Evolutionary conservation across 2,329 filamentous ascomycete genomes (phyloP), one percentile per base, ranked within the genome.

Genomic region (Fusarium sp.): DNA sequence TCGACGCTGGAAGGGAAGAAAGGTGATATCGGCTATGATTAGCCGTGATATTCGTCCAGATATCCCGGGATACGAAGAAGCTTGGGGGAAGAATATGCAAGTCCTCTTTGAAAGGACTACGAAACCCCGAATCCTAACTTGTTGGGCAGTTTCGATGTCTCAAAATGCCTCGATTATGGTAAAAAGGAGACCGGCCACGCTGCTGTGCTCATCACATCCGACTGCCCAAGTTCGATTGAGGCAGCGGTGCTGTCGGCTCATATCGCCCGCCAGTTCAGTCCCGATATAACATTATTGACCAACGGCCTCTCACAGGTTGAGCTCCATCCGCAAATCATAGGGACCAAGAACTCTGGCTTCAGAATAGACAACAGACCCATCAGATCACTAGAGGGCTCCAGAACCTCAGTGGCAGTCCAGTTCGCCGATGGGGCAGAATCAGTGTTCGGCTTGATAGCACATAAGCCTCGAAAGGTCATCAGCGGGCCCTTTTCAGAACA

Each of bases 111-210:
- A 3, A 44, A 45, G 24, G 18, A 32, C 10, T 14, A 18, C 12
- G 1, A 20, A 9, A 6, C 5, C 1, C 4, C 12, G 3, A 24
- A 12, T 4, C 3, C 61, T 58, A 6, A 66, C 15, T 8, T 1
- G 0, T 13, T 4, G 0, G 10, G 1, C 1, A 68, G 66, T 9
- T 24, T 64, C 1, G 44, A 69, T 5, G 24, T 32, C 12, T 38
- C 50, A 3, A n/a, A 28, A 9, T 39, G n/a, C 3, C 30, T 8
- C 5, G 26, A 15, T 3, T 2, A 36, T 4, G 4, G 12, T 17
- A 20, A 6, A 1, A 22, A 1, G 0, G 3, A 3, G 1, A 7
- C 6, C 5, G 2, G 0, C 4, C 14, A 14, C 0, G 47, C 66
- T 6, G 55, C 54, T 12, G 18, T 32, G 5, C 13, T 69, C 28